Conservation (phyloP, 1,139 yeast species). For the Yamadazyma diospyri region DNA sequence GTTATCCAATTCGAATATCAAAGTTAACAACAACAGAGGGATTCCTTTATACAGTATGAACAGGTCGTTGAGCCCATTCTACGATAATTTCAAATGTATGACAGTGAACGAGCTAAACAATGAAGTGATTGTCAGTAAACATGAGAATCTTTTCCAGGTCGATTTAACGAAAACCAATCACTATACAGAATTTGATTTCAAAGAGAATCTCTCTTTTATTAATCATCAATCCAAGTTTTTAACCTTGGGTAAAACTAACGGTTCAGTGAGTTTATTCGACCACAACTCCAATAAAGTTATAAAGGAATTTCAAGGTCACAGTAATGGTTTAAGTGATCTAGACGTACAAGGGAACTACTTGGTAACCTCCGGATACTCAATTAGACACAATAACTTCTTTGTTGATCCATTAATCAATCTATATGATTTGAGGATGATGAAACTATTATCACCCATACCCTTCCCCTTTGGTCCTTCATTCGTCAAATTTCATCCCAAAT, state of each 20-base stretch:
- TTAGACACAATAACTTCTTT: slow-evolving; percentile 38
- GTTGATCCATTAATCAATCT: slow-evolving; percentile 81
- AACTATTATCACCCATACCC: slow-evolving; percentile 75
- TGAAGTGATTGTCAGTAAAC: slow-evolving; percentile 36
- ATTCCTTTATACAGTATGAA: slow-evolving; percentile 37
- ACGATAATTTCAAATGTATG: slow-evolving; percentile 36
- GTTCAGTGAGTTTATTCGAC: slow-evolving; percentile 76
- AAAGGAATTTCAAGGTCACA: slow-evolving; percentile 66
- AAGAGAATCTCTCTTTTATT: slow-evolving; percentile 33
- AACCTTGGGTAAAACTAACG: slow-evolving; percentile 65
- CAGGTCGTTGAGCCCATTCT: slow-evolving; percentile 25
- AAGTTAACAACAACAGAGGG: slow-evolving; percentile 59
- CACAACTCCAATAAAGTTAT: slow-evolving; percentile 53
- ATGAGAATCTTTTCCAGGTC: slow-evolving; percentile 46
- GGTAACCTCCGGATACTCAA: slow-evolving; percentile 79
- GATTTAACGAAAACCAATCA: slow-evolving; percentile 57
- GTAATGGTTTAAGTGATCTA: slow-evolving; percentile 72
- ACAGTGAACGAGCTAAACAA: slow-evolving; percentile 31
- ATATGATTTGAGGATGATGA: slow-evolving; percentile 74
- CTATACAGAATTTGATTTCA: slow-evolving; percentile 20
- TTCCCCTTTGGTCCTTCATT: slow-evolving; percentile 89
- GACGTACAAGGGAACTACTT: slow-evolving; percentile 74
- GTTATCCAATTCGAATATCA: slow-evolving; percentile 49
- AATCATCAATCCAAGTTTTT: slow-evolving; percentile 39
- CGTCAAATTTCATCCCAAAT: slow-evolving; percentile 80